Conservation (phyloP, 23 red algal species). For the Gracilaria gracilis region DNA sequence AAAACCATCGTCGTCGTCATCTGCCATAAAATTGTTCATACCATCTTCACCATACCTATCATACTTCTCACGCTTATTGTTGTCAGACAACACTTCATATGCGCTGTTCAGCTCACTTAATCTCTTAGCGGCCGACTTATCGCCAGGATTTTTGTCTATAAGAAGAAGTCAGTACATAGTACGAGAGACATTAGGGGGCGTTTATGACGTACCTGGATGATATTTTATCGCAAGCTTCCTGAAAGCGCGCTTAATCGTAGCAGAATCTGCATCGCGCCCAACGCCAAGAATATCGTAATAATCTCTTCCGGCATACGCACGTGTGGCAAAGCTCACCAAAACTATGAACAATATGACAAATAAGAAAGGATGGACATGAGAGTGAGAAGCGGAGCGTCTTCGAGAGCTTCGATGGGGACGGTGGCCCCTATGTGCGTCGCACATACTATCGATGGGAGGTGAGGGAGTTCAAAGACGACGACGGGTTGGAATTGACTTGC, state of each 20-base stretch:
- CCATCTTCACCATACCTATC: constrained; percentile 94
- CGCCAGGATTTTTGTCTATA: constrained; percentile 96
- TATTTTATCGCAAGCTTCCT: constrained; percentile 87
- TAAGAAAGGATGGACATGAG: constrained; percentile 12
- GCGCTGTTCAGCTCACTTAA: constrained; percentile 87
- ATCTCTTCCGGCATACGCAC: constrained; percentile 55
- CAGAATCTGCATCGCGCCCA: constrained; percentile 80
- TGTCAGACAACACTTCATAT: constrained; percentile 88
- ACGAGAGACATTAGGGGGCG: neutral
- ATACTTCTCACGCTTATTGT: constrained; percentile 82
- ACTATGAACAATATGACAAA: constrained; percentile 53
- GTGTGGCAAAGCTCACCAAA: constrained; percentile 16
- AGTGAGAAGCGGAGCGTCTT: neutral
- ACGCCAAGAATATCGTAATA: constrained; percentile 97
- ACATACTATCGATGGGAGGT: neutral
- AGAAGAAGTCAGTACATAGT: neutral
- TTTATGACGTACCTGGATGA: constrained; percentile 60
- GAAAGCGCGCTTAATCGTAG: constrained; percentile 93
- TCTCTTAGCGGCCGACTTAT: constrained; percentile 69
- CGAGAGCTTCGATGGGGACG: neutral
- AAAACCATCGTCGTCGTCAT: constrained; percentile 62
- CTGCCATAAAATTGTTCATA: constrained; percentile 44
- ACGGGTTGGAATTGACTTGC: neutral
- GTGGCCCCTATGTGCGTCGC: neutral
- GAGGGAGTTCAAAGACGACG: neutral